A percentile compares a stretch with the other conserved stretches of the same genome.
phyloP scores from a whole-genome alignment of 371 early-diverging fungal genomes.

The Mucor irregularis region DNA sequence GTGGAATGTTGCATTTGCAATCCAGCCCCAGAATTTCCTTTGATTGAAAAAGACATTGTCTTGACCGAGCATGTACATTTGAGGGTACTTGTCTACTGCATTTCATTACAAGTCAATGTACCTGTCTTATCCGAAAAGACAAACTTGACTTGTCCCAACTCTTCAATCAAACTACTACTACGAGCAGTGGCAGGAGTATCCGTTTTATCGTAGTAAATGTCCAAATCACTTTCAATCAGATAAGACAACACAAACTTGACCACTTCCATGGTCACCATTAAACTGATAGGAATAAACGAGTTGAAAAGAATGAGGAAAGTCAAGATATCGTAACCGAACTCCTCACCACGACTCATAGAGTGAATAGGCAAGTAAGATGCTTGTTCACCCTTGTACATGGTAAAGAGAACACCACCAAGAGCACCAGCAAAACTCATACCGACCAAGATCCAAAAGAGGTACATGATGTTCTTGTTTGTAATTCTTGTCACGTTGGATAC shows the following conservation, averaged over 20 bases:
- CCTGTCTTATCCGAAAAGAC: constrained; percentile 97
- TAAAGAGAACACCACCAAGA: constrained; percentile 59
- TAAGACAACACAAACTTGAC: constrained; percentile 67
- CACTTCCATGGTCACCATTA: constrained; percentile 82
- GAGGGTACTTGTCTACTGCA: constrained; percentile 79
- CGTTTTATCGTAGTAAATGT: constrained; percentile 65
- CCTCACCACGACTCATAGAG: constrained; percentile 12
- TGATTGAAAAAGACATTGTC: constrained; percentile 86
- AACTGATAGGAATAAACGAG: constrained; percentile 79
- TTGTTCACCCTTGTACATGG: constrained; percentile 27
- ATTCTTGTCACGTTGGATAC: constrained; percentile 64
- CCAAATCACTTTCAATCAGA: constrained; percentile 63
- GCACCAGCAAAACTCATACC: constrained; percentile 79
- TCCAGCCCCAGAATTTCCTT: constrained; percentile 88
- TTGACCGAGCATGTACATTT: constrained; percentile 86
- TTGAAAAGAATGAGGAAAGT: constrained; percentile 83
- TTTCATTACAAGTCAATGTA: too few species aligned
- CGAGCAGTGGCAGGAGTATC: constrained; percentile 71
- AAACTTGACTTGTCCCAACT: constrained; percentile 90
- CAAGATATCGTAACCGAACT: constrained; percentile 65
- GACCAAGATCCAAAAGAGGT: constrained; percentile 80
- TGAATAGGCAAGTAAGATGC: constrained; percentile 30
- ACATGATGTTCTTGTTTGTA: constrained; percentile 88
- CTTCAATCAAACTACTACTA: constrained; percentile 81
- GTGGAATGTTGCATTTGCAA: constrained; percentile 86